Evolutionary conservation across 2,329 filamentous ascomycete genomes (phyloP), one percentile per base, ranked within the genome.

Genomic region (Purpureocillium lavendulum): DNA sequence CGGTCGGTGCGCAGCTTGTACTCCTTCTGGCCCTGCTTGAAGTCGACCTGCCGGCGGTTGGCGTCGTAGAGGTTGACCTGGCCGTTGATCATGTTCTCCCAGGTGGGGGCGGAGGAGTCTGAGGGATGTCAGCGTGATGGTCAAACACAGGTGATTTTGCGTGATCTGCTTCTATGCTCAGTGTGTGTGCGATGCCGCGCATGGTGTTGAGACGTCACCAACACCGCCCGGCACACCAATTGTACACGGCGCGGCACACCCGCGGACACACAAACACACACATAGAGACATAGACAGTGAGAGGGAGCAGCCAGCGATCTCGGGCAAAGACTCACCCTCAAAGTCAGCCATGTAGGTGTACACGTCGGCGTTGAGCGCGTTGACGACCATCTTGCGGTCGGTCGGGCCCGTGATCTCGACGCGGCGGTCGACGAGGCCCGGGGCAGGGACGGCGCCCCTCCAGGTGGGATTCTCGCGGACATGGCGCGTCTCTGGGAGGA

Each of bases 291-390:
- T n/a, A n/a, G n/a, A n/a, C n/a, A n/a, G n/a, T n/a, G n/a, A n/a
- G n/a, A n/a, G n/a, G n/a, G n/a, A n/a, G n/a, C n/a, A n/a, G n/a
- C n/a, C n/a, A n/a, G n/a, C n/a, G n/a, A n/a, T n/a, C n/a, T n/a
- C n/a, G n/a, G n/a, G n/a, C n/a, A 36, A 14, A 39, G 14, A 61
- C 75, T 55, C 64, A 92, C 89, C 90, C 69, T 98, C 92, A 51
- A 98, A 94, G 66, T 98, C 92, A 35, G 92, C 92, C 92, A 98
- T 98, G 58, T 97, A 98, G 41, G 90, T 97, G 84, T 86, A 97
- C 17, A 97, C 92, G 56, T 97, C 78, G 34, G 90, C 83, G 65
- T 97, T 98, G 60, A 97, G 60, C 9, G 92, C 92, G 62, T 98
- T 98, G 47, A 97, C 87, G 35, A 97, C 88, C 92, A 98, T 98